phyloP scores from a whole-genome alignment of 2,329 filamentous ascomycete genomes.

The Alternaria conjuncta region DNA sequence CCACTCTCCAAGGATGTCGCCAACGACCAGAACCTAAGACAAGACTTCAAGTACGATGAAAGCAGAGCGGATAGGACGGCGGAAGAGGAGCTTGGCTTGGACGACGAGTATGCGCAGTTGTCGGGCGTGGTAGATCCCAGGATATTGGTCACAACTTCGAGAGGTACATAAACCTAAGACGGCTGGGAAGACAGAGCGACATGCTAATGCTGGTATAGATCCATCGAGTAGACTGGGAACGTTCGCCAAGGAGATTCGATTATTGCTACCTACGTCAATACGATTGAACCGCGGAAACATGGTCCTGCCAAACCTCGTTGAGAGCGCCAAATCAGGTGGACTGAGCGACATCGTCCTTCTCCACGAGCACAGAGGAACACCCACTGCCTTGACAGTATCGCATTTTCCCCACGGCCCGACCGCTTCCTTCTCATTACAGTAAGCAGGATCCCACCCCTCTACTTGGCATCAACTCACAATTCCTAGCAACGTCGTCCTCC shows the following conservation, averaged over 20 bases:
- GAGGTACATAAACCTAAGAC: constrained; percentile 57
- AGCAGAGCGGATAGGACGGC: constrained; percentile 70
- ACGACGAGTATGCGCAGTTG: constrained; percentile 89
- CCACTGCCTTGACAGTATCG: constrained; percentile 85
- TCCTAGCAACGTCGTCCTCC: constrained; percentile 87
- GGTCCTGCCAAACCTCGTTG: constrained; percentile 83
- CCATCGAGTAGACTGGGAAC: constrained; percentile 68
- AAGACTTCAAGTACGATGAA: constrained; percentile 95
- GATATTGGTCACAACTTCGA: constrained; percentile 87
- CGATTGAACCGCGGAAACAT: constrained; percentile 91
- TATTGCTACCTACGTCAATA: constrained; percentile 83
- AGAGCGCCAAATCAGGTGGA: constrained; percentile 78
- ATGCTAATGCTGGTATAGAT: not conserved
- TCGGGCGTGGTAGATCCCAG: constrained; percentile 91
- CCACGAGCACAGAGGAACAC: constrained; percentile 87
- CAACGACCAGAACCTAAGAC: constrained; percentile 81
- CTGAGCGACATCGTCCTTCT: constrained; percentile 76
- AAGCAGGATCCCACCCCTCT: not conserved
- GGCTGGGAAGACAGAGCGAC: accelerated
- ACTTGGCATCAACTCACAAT: too few species aligned
- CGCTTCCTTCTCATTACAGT: constrained; percentile 81
- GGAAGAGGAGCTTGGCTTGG: constrained; percentile 75
- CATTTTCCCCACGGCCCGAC: constrained; percentile 91
- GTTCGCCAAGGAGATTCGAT: constrained; percentile 89
- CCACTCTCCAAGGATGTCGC: constrained; percentile 81